Evolutionary conservation across 345 rosid species (phyloP).

Genomic region (Camelina hispida): DNA sequence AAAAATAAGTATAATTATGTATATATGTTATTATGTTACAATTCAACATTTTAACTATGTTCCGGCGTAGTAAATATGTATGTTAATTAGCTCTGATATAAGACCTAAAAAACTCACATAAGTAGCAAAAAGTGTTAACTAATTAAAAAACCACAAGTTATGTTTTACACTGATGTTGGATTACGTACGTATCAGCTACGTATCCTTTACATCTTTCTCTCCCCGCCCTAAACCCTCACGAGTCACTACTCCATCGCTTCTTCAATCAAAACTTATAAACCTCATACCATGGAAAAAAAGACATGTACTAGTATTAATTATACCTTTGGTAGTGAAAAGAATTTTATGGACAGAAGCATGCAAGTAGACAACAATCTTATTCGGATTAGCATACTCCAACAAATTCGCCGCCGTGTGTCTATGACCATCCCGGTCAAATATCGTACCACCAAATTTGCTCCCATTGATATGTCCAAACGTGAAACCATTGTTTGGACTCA

Average conservation of each 20-base stretch:
- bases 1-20: too few relatives aligned
- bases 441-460: slow-evolving; percentile 67
- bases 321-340: slow-evolving; percentile 49
- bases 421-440: slow-evolving; percentile 59
- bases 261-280: too few relatives aligned
- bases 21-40: too few relatives aligned
- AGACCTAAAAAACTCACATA: not conserved
- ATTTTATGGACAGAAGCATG: slow-evolving; percentile 64
- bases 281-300: not conserved
- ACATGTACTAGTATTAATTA: too few relatives aligned
- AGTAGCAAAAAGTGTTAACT: not conserved
- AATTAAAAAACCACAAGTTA: not conserved
- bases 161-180: too few relatives aligned
- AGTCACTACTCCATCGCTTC: too few relatives aligned
- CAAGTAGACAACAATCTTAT: slow-evolving; percentile 53
- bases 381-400: slow-evolving; percentile 65
- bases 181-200: not conserved
- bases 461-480: slow-evolving; percentile 62
- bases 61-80: not conserved
- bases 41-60: not conserved
- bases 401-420: slow-evolving; percentile 78
- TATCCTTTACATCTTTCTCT: not conserved
- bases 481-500: slow-evolving; percentile 64
- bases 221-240: too few relatives aligned
- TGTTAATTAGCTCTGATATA: not conserved